Percentiles rank a stretch among this genome's conserved stretches.
phyloP scores from a whole-genome alignment of 257 asterid species.

The Solanum lignicaule region DNA sequence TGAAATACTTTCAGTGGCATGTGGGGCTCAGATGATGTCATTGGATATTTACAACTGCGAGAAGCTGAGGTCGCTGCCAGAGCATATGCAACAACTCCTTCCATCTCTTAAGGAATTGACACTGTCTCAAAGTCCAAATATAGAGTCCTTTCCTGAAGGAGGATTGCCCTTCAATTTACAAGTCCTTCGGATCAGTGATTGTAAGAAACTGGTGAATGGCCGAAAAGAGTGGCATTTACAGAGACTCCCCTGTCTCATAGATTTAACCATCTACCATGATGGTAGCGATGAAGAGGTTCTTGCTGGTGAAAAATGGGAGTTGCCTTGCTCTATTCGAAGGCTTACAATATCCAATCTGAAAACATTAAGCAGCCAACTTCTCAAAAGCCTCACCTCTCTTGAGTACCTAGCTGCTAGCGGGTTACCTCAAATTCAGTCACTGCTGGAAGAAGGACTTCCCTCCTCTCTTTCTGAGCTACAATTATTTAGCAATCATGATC shows the following conservation, averaged over 20 bases:
- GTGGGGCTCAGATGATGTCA: not conserved
- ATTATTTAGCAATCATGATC: rapidly evolving
- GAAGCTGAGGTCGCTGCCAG: not conserved
- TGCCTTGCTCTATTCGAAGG: not conserved
- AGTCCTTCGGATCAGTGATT: rapidly evolving
- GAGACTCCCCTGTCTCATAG: not conserved
- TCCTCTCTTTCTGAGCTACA: not conserved
- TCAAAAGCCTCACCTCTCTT: not conserved
- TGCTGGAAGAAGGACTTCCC: not conserved
- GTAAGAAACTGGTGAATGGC: not conserved
- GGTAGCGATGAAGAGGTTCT: not conserved
- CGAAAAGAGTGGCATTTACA: not conserved
- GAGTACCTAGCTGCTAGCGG: rapidly evolving
- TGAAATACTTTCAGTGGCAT: not conserved
- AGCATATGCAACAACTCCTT: not conserved
- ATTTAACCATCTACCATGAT: rapidly evolving
- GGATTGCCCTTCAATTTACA: not conserved
- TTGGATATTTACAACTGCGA: not conserved
- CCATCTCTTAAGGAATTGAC: not conserved
- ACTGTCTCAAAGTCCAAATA: not conserved
- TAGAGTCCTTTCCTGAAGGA: not conserved
- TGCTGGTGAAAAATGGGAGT: not conserved
- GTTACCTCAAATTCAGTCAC: not conserved
- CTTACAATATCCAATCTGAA: rapidly evolving
- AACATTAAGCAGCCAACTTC: not conserved